These are phyloP conservation scores for Physocladia obscura DNA, from an alignment of 192 early-diverging fungal species.

Conservation along the genomic window DNA sequence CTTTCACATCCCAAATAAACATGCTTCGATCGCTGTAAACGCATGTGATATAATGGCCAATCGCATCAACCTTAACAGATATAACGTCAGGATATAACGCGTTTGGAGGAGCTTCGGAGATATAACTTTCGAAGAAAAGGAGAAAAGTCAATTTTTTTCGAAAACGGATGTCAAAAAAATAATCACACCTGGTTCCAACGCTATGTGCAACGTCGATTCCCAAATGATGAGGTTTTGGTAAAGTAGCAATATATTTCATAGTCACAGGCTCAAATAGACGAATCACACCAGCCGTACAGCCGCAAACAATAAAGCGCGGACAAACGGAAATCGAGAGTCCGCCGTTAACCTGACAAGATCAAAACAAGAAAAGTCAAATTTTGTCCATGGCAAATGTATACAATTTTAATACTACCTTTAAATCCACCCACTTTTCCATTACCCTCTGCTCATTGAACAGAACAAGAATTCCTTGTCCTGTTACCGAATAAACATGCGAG, in stretches of 20 bases:
- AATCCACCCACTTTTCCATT: slow-evolving; percentile 81
- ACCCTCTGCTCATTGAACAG: slow-evolving; percentile 61
- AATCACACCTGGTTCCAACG: slow-evolving; percentile 19
- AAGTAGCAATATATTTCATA: slow-evolving; percentile 66
- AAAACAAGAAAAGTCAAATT: neutral
- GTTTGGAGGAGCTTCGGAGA: slow-evolving; percentile 26
- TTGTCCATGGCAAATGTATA: neutral
- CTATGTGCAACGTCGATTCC: slow-evolving; percentile 51
- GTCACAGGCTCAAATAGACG: slow-evolving; percentile 72
- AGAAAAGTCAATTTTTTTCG: neutral
- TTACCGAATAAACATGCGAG: slow-evolving; percentile 62
- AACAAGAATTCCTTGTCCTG: slow-evolving; percentile 66
- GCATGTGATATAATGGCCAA: slow-evolving; percentile 51
- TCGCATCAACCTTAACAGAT: slow-evolving; percentile 57
- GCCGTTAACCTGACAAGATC: slow-evolving; percentile 51
- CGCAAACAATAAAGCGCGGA: slow-evolving; percentile 65
- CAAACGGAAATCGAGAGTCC: slow-evolving; percentile 65
- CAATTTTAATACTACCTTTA: slow-evolving; percentile 52
- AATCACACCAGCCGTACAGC: slow-evolving; percentile 73
- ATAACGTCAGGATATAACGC: slow-evolving; percentile 59
- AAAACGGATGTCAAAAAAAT: neutral
- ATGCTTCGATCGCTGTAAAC: slow-evolving; percentile 74
- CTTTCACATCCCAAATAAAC: slow-evolving; percentile 71
- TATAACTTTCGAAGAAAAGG: slow-evolving; percentile 20
- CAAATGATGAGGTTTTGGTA: slow-evolving; percentile 71